phyloP scores from a whole-genome alignment of 441 rosid species.

The Euphorbia neoarborescens region DNA sequence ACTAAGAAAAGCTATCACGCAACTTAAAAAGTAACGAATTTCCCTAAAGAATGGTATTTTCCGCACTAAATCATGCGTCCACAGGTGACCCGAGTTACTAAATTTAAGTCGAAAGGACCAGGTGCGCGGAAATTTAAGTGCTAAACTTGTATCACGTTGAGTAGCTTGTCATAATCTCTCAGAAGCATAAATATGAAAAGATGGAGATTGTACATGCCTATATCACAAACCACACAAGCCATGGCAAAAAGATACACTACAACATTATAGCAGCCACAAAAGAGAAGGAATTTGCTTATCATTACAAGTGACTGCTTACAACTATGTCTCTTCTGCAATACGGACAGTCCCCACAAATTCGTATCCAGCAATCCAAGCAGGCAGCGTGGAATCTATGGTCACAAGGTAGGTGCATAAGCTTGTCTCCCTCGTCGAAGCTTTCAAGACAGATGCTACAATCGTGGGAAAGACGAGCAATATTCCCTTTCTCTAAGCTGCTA shows the following conservation, averaged over 20 bases:
- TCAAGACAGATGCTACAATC: conserved; percentile 92
- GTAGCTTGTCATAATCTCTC: too few species aligned
- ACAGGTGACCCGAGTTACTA: too few species aligned
- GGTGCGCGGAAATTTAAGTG: too few species aligned
- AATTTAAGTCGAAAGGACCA: too few species aligned
- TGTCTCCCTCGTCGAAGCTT: conserved; percentile 53
- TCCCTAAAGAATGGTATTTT: too few species aligned
- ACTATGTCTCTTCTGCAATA: conserved; percentile 64
- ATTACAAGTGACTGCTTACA: conserved; percentile 11
- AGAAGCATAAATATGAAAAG: too few species aligned
- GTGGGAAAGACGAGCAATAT: conserved; percentile 16
- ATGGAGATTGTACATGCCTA: neutral
- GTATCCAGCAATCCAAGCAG: conserved; percentile 86
- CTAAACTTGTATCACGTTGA: too few species aligned
- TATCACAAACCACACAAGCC: neutral
- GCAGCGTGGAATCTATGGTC: conserved; percentile 58
- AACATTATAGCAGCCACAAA: neutral
- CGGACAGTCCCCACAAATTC: conserved; percentile 82
- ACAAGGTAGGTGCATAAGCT: conserved; percentile 50
- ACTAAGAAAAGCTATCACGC: too few species aligned
- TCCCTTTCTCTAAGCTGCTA: conserved; percentile 25
- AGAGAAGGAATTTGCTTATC: neutral
- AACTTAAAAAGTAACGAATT: too few species aligned
- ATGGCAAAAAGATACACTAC: neutral
- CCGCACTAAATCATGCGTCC: too few species aligned